A percentile compares a stretch with the other conserved stretches of the same genome.
Conservation (phyloP, 176 grass and related monocot species). For the Avena eriantha region DNA sequence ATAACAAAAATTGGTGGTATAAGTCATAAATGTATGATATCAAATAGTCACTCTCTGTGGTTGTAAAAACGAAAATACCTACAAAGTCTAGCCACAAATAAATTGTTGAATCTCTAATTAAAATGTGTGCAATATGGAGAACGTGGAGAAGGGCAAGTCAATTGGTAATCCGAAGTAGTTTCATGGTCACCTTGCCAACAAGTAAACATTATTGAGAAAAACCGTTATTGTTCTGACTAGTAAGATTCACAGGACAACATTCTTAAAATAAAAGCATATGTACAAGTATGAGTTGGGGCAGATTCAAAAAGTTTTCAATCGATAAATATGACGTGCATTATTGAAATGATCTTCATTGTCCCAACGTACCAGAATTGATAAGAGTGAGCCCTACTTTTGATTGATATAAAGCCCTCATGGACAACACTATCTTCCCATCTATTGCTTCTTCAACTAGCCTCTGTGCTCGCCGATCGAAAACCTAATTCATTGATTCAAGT, state of each 20-base stretch:
- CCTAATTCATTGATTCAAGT: constrained; percentile 51
- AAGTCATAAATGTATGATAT: background rate
- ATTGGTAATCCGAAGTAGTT: background rate
- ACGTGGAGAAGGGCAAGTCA: constrained; percentile 33
- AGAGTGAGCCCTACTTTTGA: constrained; percentile 90
- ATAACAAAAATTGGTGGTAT: background rate
- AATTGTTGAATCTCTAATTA: background rate
- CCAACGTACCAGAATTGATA: constrained; percentile 74
- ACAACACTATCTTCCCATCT: constrained; percentile 92
- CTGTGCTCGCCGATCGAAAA: constrained; percentile 86
- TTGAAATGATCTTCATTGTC: constrained; percentile 7
- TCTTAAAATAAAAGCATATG: constrained; percentile 20
- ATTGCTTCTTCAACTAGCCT: constrained; percentile 94
- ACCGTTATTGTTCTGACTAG: background rate
- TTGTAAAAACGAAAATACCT: constrained; percentile 2
- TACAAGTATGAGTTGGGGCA: constrained; percentile 3
- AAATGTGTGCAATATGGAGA: background rate
- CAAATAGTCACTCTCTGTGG: constrained; percentile 17
- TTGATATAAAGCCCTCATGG: constrained; percentile 97
- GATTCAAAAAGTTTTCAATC: constrained; percentile 7
- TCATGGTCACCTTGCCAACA: background rate
- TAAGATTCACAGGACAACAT: constrained; percentile 20
- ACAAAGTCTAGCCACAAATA: background rate
- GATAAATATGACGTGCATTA: background rate
- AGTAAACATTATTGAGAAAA: background rate